Percentiles rank a stretch among this genome's conserved stretches.
Conservation (phyloP, 371 early-diverging fungal genomes). For the Mucor irregularis region DNA sequence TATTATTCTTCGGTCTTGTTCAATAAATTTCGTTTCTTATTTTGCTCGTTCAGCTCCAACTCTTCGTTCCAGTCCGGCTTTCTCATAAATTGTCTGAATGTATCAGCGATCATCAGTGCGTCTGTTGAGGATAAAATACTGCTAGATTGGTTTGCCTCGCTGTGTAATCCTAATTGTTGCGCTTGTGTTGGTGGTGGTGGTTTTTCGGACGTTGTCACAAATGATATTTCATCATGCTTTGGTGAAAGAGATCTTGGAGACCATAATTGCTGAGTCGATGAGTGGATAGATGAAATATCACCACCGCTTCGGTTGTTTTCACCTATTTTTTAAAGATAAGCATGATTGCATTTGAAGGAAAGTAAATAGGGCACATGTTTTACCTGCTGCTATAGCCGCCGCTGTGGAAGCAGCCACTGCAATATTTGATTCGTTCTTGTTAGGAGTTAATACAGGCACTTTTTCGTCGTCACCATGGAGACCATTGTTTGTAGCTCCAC, state of each 20-base stretch:
- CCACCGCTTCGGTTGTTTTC: neutral
- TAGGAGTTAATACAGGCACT: constrained; percentile 6
- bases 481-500: constrained; percentile 2
- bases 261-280: constrained; percentile 21
- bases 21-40: no score
- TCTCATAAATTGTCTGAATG: constrained; percentile 52
- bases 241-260: constrained; percentile 17
- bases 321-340: neutral
- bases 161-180: constrained; percentile 4
- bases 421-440: constrained; percentile 10
- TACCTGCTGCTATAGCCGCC: neutral
- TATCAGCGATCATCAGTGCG: constrained; percentile 54
- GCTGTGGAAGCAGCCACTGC: neutral
- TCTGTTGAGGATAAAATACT: constrained; percentile 50
- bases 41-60: constrained; percentile 27
- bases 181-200: neutral
- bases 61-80: constrained; percentile 55
- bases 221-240: constrained; percentile 10
- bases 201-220: constrained; percentile 4
- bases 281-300: constrained; percentile 24
- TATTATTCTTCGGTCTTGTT: no score
- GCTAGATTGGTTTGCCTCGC: constrained; percentile 39
- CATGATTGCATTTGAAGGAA: no score
- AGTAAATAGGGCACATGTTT: no score
- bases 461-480: constrained; percentile 13